phyloP scores from a whole-genome alignment of 768 basidiomycete species.

The Imleria badia region DNA sequence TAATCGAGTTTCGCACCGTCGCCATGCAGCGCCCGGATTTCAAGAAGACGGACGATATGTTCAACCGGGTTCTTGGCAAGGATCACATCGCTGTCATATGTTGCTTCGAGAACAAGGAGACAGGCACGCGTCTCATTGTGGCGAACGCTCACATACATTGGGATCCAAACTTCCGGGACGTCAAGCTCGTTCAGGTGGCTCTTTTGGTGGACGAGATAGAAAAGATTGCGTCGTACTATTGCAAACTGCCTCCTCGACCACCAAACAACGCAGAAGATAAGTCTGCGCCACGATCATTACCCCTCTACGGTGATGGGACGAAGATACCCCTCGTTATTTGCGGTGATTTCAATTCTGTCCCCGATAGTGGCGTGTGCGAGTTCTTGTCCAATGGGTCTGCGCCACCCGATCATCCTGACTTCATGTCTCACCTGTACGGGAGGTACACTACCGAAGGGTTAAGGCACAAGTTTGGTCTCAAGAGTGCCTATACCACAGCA shows the following conservation, averaged over 20 bases:
- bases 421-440: slow-evolving; percentile 89
- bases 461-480: slow-evolving; percentile 74
- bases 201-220: slow-evolving; percentile 90
- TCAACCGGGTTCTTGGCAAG: slow-evolving; percentile 94
- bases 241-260: slow-evolving; percentile 71
- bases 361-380: slow-evolving; percentile 87
- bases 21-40: slow-evolving; percentile 93
- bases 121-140: slow-evolving; percentile 85
- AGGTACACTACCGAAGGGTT: slow-evolving; percentile 89
- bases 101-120: slow-evolving; percentile 81
- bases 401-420: slow-evolving; percentile 81
- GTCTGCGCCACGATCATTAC: slow-evolving; percentile 46
- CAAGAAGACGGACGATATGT: slow-evolving; percentile 99
- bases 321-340: slow-evolving; percentile 91
- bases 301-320: slow-evolving; percentile 75
- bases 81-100: slow-evolving; percentile 91
- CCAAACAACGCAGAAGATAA: slow-evolving; percentile 36
- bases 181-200: slow-evolving; percentile 96
- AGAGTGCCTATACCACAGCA: slow-evolving; percentile 73
- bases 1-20: slow-evolving; percentile 89
- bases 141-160: slow-evolving; percentile 92
- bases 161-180: slow-evolving; percentile 91
- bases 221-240: slow-evolving; percentile 83
- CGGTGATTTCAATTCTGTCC: slow-evolving; percentile 95
- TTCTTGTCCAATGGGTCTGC: slow-evolving; percentile 74